phyloP scores from a whole-genome alignment of 352 stramenopile genomes.

The Globisporangium abappressorium region DNA sequence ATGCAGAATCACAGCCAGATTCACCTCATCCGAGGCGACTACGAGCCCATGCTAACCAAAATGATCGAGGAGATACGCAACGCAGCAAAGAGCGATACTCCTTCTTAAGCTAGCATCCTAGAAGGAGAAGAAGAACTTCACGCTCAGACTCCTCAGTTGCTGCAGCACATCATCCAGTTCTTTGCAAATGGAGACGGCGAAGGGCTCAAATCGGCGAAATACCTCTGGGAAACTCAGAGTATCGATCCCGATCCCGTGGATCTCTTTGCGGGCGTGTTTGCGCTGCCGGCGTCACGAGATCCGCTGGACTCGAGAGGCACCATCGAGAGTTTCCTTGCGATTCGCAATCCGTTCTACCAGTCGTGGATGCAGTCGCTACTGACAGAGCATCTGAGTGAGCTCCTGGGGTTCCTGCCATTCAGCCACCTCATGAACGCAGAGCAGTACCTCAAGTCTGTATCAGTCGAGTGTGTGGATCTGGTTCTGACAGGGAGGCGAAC shows the following conservation, averaged over 20 bases:
- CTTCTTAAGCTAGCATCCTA: neutral
- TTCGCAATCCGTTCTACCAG: slow-evolving; percentile 2
- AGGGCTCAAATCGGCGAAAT: neutral
- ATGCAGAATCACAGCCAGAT: neutral
- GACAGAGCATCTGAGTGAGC: neutral
- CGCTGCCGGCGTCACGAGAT: neutral
- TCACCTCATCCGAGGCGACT: neutral
- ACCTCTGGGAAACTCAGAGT: neutral
- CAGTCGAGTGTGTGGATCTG: neutral
- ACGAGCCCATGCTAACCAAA: neutral
- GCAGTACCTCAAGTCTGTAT: neutral
- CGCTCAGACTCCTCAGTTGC: neutral
- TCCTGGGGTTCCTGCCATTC: neutral
- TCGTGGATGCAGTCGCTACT: neutral
- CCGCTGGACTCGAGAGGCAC: neutral
- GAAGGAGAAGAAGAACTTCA: neutral
- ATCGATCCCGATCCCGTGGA: neutral
- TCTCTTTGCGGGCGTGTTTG: neutral
- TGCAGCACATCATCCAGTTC: neutral
- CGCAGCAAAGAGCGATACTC: neutral
- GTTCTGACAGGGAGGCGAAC: neutral
- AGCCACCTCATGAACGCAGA: neutral
- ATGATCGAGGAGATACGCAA: neutral
- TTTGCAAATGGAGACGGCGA: neutral
- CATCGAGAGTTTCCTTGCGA: slow-evolving; percentile 4